A percentile compares a stretch with the other conserved stretches of the same genome.
Evolutionary conservation across 2,329 filamentous ascomycete genomes (phyloP).

Genomic region (Cytospora piceae): DNA sequence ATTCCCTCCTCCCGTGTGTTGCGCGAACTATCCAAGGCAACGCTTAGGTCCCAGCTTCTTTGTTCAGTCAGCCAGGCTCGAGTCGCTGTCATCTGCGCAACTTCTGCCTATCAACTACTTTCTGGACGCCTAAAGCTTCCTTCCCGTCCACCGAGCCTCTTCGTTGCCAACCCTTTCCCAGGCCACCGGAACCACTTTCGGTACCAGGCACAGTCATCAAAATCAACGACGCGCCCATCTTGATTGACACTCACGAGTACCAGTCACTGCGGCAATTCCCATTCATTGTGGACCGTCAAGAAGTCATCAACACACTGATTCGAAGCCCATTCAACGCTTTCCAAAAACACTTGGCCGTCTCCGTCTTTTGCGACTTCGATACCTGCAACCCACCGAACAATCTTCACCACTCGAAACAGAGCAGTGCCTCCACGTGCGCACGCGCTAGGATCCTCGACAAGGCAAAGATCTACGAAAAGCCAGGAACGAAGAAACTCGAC

Average conservation of each 20-base stretch:
- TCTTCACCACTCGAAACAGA: not conserved
- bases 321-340: constrained; percentile 2
- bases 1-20: constrained; percentile 8
- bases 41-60: not conserved
- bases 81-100: not conserved
- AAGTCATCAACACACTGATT: constrained; percentile 6
- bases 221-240: not conserved
- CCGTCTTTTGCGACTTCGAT: not conserved
- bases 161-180: not conserved
- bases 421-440: constrained; percentile 1
- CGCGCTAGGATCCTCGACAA: constrained; percentile 11
- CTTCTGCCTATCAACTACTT: not conserved
- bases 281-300: not conserved
- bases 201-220: constrained; percentile 2
- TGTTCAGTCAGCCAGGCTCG: not conserved
- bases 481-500: constrained; percentile 7
- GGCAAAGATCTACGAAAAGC: constrained; percentile 9
- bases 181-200: not conserved
- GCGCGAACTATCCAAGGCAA: no score
- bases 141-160: not conserved
- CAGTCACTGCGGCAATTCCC: constrained; percentile 3
- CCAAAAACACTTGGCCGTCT: constrained; percentile 3
- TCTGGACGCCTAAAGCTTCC: not conserved
- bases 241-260: not conserved
- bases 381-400: not conserved